Evolutionary conservation across 1,284 basidiomycete species (phyloP), one percentile per base, ranked within the genome.

Genomic region (Pterula multifida): DNA sequence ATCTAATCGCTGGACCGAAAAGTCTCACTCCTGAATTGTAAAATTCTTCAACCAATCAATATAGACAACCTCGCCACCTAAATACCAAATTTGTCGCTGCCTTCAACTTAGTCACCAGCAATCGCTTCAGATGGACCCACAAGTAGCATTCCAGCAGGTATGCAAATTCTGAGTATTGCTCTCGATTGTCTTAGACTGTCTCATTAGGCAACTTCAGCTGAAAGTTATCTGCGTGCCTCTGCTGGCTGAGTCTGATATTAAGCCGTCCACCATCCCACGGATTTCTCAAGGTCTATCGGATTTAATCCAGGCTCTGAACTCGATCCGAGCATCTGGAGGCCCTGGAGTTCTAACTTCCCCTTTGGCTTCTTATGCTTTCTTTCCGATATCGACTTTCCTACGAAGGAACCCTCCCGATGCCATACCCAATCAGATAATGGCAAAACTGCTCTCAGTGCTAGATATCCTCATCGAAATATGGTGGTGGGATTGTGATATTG

Each of bases 281-380:
- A 76, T 76, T 23, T 68, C 73, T 17, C 60, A 64, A 2, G 70
- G 83, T 2, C 69, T 93, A 48, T 64, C 69, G 6, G 62, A 74
- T 3, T 71, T 94, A 15, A 60, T 72, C 42, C 54, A 57, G 1
- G 64, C 66, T 3, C 69, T 91, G 45, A 59, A 62, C 17, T 65
- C 70, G 12, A 60, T 78, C 11, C 66, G 71, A 1, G 56, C 64
- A 19, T 63, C 68, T 6, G 64, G 63, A 13, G 39, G 39, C 9
- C 39, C 39, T 9, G 52, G 50, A 52, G 45, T 60, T 2, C 72
- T 91, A 26, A 70, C 75, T 1, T 62, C 76, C 0, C 73, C 76
- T n/a, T 70, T 92, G 36, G 77, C 90, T 45, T 83, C 85, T 49
- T 97, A 96, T 64, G 68, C 81, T 26, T 88, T 93, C 65, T 87